Conservation (phyloP, 2,329 filamentous ascomycete genomes). For the Ceratocystis papillata region DNA sequence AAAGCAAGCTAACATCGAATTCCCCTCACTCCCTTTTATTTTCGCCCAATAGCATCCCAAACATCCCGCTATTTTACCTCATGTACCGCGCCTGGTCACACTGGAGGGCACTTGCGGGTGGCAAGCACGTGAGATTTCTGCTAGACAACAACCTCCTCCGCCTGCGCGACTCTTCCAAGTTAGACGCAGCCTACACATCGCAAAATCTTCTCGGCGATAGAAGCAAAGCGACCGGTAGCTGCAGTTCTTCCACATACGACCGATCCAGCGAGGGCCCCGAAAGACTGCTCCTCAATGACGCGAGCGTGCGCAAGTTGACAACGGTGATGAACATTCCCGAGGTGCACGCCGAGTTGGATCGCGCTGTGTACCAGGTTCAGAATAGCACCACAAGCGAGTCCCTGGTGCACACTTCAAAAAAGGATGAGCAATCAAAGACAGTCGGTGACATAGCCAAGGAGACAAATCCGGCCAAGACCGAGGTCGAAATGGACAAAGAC, state of each 20-base stretch:
- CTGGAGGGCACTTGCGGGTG: conserved; percentile 75
- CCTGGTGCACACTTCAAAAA: conserved; percentile 26
- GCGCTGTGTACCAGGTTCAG: conserved; percentile 65
- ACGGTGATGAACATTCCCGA: conserved; percentile 56
- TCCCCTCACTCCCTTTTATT: conserved; percentile 15
- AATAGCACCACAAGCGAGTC: conserved; percentile 36
- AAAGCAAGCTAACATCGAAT: conserved; percentile 10
- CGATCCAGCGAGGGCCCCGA: conserved; percentile 22
- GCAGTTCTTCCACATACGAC: conserved; percentile 17
- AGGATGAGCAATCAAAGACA: neutral
- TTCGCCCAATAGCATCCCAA: conserved; percentile 55
- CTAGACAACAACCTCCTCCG: conserved; percentile 60
- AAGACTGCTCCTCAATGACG: conserved; percentile 26
- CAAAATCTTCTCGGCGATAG: conserved; percentile 21
- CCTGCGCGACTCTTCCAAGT: conserved; percentile 51
- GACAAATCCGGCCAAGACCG: neutral
- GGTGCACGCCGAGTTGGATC: conserved; percentile 60
- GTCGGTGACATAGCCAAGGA: neutral
- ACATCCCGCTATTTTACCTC: conserved; percentile 94
- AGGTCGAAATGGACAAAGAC: neutral
- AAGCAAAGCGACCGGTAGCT: conserved; percentile 27
- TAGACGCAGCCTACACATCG: conserved; percentile 60
- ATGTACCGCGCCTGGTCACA: conserved; percentile 86
- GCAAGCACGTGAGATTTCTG: conserved; percentile 74
- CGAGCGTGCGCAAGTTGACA: conserved; percentile 28